Evolutionary conservation across 208 protist species (phyloP), one percentile per base, ranked within the genome.

Genomic region (Leptomonas seymouri): DNA sequence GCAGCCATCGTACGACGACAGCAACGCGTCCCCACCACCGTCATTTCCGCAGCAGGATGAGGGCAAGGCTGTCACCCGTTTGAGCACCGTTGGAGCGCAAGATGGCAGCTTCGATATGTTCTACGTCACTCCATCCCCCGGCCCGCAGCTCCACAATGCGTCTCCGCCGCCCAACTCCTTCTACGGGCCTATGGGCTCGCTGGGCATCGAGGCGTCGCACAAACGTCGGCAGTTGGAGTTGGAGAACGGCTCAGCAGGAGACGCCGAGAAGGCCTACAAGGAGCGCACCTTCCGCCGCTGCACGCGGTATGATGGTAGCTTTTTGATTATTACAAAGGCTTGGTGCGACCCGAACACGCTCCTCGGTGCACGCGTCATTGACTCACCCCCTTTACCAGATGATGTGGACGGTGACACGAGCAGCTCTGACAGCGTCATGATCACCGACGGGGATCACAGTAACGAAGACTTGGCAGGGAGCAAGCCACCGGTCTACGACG

Each of bases 261-360:
- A 67, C 30, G 68, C 70, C 25, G 74, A 77, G 64, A 54, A 62
- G 21, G 69, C 44, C n/a, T 84, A 84, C 60, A 67, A 64, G 34
- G 68, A 61, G 3, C 55, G 60, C 63, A 56, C 56, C 48, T 65
- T 61, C 41, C 45, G 50, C 36, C 59, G 56, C 1, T 20, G 21
- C 48, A 42, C 28, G 14, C 36, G 31, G 23, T 11, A 68, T 11
- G 61, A 64, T 4, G 50, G 21, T 0, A 49, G 55, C 14, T 55
- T 84, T 7, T 49, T 67, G 2, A 58, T 74, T 14, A 62, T 84
- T 53, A 84, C 79, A 6, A 67, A 67, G 42, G 55, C 72, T 18
- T 84, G 79, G 75, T 84, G 79, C 51, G 79, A 84, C 21, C 59
- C 68, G 16, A n/a, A 36, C 14, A 45, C 81, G 55, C 75, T 84